Percentiles rank a stretch among this genome's conserved stretches.
Evolutionary conservation across 805 yeast species (phyloP).

Genomic region (Kregervanrija delftensis): DNA sequence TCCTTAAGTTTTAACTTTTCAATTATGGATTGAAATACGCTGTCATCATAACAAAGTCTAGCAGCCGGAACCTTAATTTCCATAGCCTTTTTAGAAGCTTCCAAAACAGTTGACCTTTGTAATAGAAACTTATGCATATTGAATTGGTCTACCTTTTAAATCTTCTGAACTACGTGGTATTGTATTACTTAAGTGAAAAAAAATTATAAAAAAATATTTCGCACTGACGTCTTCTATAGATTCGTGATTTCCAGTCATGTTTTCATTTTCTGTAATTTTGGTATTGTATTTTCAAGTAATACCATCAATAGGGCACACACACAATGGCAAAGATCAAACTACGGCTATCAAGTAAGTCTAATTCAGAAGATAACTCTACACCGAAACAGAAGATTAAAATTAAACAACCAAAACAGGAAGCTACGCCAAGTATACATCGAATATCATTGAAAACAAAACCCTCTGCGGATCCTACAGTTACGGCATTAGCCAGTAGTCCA

Average conservation of each 20-base stretch:
- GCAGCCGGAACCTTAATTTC: slow-evolving; percentile 5
- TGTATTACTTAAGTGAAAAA: too few species aligned
- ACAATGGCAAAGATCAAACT: background rate
- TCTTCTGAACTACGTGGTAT: too few species aligned
- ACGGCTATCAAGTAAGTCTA: background rate
- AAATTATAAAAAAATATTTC: too few species aligned
- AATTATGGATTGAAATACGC: slow-evolving; percentile 29
- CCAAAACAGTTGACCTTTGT: slow-evolving; percentile 3
- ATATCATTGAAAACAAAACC: too few species aligned
- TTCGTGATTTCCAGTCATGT: too few species aligned
- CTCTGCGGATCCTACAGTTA: background rate
- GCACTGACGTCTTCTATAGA: too few species aligned
- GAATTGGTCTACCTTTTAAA: too few species aligned
- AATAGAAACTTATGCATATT: slow-evolving; percentile 11
- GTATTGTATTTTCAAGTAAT: too few species aligned
- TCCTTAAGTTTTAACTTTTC: slow-evolving; percentile 37
- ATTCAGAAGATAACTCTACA: background rate
- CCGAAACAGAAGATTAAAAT: slow-evolving; percentile 21
- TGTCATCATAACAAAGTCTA: slow-evolving; percentile 11
- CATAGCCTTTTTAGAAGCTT: slow-evolving; percentile 2
- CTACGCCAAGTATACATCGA: background rate
- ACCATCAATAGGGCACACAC: background rate
- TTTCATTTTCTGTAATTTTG: too few species aligned
- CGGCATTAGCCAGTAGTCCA: background rate
- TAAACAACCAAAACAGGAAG: slow-evolving; percentile 15